phyloP scores from a whole-genome alignment of 1,139 yeast species.

The Diutina pseudorugosa region DNA sequence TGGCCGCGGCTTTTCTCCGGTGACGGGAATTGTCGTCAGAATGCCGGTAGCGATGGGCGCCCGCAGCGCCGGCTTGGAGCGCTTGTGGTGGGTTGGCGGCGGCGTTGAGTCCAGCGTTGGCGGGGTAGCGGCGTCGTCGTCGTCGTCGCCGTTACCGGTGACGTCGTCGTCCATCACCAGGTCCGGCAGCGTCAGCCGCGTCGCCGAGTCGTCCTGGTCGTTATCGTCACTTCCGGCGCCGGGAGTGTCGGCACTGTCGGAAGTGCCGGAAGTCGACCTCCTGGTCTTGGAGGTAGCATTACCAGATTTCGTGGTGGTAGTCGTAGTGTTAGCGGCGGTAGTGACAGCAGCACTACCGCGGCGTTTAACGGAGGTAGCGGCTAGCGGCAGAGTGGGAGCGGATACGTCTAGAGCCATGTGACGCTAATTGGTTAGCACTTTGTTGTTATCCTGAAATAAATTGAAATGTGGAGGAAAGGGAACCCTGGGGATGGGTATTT shows the following conservation, averaged over 20 bases:
- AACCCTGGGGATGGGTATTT: too few species aligned
- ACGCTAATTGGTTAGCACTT: neutral
- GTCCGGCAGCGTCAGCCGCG: constrained; percentile 2
- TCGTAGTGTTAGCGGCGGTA: too few species aligned
- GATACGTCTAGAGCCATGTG: constrained; percentile 2
- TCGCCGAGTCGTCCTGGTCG: neutral
- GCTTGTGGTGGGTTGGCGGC: constrained; percentile 13
- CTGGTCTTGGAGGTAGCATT: too few species aligned
- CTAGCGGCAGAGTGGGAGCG: constrained; percentile 3
- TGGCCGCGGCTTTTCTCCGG: constrained; percentile 71
- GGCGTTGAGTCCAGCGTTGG: neutral
- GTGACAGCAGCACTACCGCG: neutral
- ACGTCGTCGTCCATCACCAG: constrained; percentile 1
- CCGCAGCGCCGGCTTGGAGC: constrained; percentile 23
- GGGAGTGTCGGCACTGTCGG: neutral
- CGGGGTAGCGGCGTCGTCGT: neutral
- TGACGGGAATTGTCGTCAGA: constrained; percentile 67
- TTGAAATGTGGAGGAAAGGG: too few species aligned
- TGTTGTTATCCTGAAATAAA: too few species aligned
- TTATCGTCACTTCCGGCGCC: neutral
- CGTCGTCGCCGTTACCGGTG: neutral
- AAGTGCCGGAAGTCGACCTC: too few species aligned
- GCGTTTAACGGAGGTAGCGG: neutral
- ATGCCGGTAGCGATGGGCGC: constrained; percentile 58
- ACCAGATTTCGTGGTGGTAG: too few species aligned